phyloP scores from a whole-genome alignment of 345 rosid genomes.

The Populus ilicifolia region DNA sequence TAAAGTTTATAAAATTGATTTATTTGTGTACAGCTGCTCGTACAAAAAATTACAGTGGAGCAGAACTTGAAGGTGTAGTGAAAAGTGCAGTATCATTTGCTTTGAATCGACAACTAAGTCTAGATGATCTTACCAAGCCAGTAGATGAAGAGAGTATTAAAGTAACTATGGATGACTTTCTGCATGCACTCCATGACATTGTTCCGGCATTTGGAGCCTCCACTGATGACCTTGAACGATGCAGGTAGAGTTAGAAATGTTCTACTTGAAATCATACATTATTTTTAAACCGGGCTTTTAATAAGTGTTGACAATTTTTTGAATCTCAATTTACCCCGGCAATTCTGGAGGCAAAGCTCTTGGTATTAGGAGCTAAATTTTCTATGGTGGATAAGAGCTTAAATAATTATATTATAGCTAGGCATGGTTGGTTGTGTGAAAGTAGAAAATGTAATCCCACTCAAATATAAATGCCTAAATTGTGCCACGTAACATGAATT shows the following conservation, averaged over 20 bases:
- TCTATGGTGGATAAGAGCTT: not conserved
- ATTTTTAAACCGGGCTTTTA: not conserved
- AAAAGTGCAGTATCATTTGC: slow-evolving; percentile 99
- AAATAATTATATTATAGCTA: not conserved
- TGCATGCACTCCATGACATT: slow-evolving; percentile 70
- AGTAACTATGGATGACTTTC: slow-evolving; percentile 91
- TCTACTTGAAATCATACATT: not conserved
- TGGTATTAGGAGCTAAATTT: not conserved
- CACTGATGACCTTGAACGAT: slow-evolving; percentile 86
- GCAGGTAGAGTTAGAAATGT: slow-evolving; percentile 55
- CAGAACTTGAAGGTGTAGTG: slow-evolving; percentile 98
- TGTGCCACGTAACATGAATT: slow-evolving; percentile 12
- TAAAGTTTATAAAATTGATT: not conserved
- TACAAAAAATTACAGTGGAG: slow-evolving; percentile 95
- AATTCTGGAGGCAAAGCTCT: not conserved
- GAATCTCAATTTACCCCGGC: not conserved
- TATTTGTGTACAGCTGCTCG: slow-evolving; percentile 72
- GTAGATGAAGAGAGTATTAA: slow-evolving; percentile 95
- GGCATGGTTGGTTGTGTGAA: not conserved
- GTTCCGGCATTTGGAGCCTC: slow-evolving; percentile 98
- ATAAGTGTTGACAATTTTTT: not conserved
- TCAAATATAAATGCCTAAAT: slow-evolving; percentile 10
- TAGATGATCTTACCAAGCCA: slow-evolving; percentile 95
- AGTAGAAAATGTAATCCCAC: not conserved
- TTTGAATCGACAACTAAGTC: slow-evolving; percentile 83